These are phyloP conservation scores for Herpetospermum pedunculosum DNA, from an alignment of 306 rosid genomes.

Conservation along the genomic window DNA sequence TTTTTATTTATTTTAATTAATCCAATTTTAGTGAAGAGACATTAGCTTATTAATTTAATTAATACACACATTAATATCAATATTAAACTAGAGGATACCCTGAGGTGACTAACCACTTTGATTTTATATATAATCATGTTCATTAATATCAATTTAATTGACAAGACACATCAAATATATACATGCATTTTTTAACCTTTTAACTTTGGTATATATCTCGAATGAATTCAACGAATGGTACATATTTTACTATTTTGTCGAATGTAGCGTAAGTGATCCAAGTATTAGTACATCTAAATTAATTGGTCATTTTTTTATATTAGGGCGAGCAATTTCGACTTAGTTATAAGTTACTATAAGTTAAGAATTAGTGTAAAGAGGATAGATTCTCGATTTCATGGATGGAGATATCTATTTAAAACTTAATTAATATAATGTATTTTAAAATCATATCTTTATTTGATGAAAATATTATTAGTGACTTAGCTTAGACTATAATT, in stretches of 20 bases:
- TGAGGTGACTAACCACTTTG: conserved; percentile 3
- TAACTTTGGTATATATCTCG: neutral
- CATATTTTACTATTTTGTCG: too few species aligned
- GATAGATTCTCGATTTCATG: too few species aligned
- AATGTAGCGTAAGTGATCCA: too few species aligned
- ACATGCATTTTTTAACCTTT: neutral
- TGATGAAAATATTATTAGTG: neutral
- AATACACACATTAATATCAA: neutral
- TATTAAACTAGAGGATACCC: conserved; percentile 3
- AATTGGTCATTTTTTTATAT: too few species aligned
- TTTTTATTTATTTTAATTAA: conserved; percentile 2
- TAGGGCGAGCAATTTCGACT: too few species aligned
- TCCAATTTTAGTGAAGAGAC: neutral
- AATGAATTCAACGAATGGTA: neutral
- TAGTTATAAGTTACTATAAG: too few species aligned
- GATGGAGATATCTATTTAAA: too few species aligned
- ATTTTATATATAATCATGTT: neutral
- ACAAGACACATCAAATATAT: neutral
- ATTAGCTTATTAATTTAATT: neutral
- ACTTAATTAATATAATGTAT: too few species aligned
- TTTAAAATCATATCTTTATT: too few species aligned
- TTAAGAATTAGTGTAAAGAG: too few species aligned
- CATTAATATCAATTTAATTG: neutral
- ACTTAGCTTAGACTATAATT: neutral
- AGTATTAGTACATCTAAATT: too few species aligned